Percentiles rank a stretch among this genome's conserved stretches.
These are phyloP conservation scores for Begonia fuchsioides DNA, from an alignment of 306 rosid species.

Conservation along the genomic window DNA sequence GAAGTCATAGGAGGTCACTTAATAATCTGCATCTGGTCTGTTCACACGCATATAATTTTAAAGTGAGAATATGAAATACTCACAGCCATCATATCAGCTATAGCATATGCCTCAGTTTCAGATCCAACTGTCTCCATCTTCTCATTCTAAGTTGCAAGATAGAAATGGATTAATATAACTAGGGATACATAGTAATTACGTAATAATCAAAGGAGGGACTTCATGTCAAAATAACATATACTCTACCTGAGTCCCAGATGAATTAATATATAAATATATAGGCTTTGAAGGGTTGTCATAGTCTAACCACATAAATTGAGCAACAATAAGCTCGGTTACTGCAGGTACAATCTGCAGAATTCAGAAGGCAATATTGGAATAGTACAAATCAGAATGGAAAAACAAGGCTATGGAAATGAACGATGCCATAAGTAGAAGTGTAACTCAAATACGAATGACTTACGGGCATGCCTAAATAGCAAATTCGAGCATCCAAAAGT, in stretches of 20 bases:
- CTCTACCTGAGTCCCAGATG: constrained; percentile 74
- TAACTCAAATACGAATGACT: constrained; percentile 20
- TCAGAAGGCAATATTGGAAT: constrained; percentile 11
- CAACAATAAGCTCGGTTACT: constrained; percentile 87
- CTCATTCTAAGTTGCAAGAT: constrained; percentile 41
- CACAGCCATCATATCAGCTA: constrained; percentile 81
- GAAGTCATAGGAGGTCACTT: no score
- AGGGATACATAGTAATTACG: not conserved
- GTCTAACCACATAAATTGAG: constrained; percentile 91
- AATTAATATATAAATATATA: constrained; percentile 76
- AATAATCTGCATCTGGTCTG: no score
- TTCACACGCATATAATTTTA: not conserved
- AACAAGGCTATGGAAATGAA: not conserved
- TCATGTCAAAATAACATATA: constrained; percentile 7
- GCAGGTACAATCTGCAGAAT: constrained; percentile 76
- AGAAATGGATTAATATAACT: constrained; percentile 5
- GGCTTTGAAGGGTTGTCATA: constrained; percentile 73
- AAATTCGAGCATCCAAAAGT: constrained; percentile 75
- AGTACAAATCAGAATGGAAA: constrained; percentile 1
- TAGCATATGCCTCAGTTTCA: constrained; percentile 81
- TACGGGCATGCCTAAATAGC: constrained; percentile 94
- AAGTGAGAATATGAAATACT: constrained; percentile 22
- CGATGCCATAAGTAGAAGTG: no score
- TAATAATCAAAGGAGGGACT: not conserved
- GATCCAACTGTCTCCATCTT: constrained; percentile 74